phyloP scores from a whole-genome alignment of 257 asterid genomes.

The Solanum appendiculatum region DNA sequence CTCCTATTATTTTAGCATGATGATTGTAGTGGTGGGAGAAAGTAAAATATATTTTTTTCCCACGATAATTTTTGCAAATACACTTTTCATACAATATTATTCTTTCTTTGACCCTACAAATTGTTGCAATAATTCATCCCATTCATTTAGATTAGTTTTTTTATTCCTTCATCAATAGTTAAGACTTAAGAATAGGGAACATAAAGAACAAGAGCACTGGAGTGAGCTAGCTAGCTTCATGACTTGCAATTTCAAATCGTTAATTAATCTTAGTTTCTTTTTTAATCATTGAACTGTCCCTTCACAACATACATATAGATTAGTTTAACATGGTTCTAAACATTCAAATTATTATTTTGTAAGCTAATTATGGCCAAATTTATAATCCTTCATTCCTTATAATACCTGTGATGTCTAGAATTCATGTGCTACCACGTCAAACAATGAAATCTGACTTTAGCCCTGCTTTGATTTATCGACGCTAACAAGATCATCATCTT shows the following conservation, averaged over 20 bases:
- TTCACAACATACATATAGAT: background rate
- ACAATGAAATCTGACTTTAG: background rate
- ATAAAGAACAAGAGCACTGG: background rate
- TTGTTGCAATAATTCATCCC: background rate
- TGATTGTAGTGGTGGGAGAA: background rate
- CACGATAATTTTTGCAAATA: background rate
- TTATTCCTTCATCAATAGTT: background rate
- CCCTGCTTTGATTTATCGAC: background rate
- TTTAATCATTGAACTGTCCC: background rate
- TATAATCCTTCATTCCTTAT: background rate
- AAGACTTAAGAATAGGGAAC: background rate
- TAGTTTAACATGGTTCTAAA: background rate
- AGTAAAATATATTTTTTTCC: background rate
- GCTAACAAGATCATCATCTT: background rate
- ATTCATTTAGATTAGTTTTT: background rate
- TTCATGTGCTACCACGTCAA: background rate
- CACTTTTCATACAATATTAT: background rate
- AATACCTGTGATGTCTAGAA: background rate
- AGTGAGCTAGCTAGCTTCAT: background rate
- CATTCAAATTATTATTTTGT: background rate
- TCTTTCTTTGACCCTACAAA: background rate
- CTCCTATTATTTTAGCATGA: background rate
- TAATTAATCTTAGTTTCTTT: background rate
- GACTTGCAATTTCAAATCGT: background rate
- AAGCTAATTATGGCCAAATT: background rate